A percentile compares a stretch with the other conserved stretches of the same genome.
These are phyloP conservation scores for Tolypocladium amazonense DNA, from an alignment of 2,329 filamentous ascomycete species.

Conservation along the genomic window DNA sequence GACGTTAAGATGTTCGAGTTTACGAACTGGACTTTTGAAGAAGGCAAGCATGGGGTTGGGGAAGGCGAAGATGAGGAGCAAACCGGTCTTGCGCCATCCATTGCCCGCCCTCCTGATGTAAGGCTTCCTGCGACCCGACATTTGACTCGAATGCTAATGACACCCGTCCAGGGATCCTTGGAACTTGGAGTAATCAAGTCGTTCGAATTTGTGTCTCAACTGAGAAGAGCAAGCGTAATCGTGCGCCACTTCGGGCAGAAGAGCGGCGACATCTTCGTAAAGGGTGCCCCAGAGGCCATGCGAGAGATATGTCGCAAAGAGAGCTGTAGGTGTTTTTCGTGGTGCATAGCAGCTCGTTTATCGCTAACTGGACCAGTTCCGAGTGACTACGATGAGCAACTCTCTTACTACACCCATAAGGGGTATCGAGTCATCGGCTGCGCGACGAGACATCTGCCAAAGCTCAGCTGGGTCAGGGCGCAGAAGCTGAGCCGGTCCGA, in stretches of 20 bases:
- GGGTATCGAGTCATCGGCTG: conserved; percentile 96
- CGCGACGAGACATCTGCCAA: conserved; percentile 77
- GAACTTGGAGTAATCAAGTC: conserved; percentile 85
- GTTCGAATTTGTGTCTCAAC: conserved; percentile 91
- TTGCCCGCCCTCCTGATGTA: conserved; percentile 66
- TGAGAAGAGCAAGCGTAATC: conserved; percentile 85
- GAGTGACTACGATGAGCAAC: conserved; percentile 75
- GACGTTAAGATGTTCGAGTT: conserved; percentile 99
- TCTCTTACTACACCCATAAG: conserved; percentile 87
- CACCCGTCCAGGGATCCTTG: conserved; percentile 37
- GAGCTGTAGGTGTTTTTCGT: conserved; percentile 49
- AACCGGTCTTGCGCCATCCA: conserved; percentile 69
- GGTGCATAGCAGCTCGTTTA: not conserved
- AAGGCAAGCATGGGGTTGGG: conserved; percentile 60
- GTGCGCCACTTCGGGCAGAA: conserved; percentile 79
- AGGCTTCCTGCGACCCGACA: not conserved
- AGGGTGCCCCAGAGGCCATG: conserved; percentile 95
- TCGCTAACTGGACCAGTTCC: conserved; percentile 46
- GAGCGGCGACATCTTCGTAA: conserved; percentile 83
- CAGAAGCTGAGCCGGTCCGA: conserved; percentile 87
- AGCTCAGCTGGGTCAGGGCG: conserved; percentile 85
- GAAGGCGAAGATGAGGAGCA: conserved; percentile 65
- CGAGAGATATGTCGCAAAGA: conserved; percentile 79
- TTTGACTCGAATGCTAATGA: conserved; percentile 9
- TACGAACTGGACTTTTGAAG: conserved; percentile 84